Base-by-base conservation (phyloP, 2,329 filamentous ascomycete species). In the Fragosphaeria purpurea region DNA sequence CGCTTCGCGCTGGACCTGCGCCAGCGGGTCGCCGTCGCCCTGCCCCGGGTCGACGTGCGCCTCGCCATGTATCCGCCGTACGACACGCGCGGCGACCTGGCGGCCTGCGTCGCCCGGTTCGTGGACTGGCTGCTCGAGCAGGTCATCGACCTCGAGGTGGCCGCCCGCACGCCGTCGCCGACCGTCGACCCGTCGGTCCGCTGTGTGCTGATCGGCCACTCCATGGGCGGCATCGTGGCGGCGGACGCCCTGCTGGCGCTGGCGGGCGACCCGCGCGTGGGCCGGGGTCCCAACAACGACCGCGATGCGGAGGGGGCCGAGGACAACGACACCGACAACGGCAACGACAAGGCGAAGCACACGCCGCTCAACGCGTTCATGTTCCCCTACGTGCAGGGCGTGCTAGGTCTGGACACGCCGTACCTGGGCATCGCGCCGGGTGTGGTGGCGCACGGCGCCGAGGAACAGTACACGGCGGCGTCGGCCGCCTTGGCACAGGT, bases 361-460 rank as follows among this genome's bases (percentile, higher is more conserved):
- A 52, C 60, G 9, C 54, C 58, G 2, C 69, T 79, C 53, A 83
- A 77, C 60, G 67, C 70, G 35, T 80, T 95, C 64, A 91, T 96
- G 85, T 97, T 97, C 64, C 91, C 91, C 1, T 91, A 89, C 65
- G 82, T 97, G 57, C 86, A 91, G 67, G 91, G 86, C 57, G 80
- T 97, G 32, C 77, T 97, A 45, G 88, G 90, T 47, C 95, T 96
- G 64, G 91, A 97, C 68, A 98, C 93, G 1, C 93, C 93, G 1
- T 98, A 86, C 64, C 76, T 93, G 1, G 86, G 86, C 51, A 88
- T 90, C 56, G 80, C 83, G 30, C 86, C 87, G 0, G 85, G 86
- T 32, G 85, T 93, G 2, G 83, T 93, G n/a, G 86, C 87, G 4
- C 85, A 91, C 64, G 82, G 84, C 53, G 90, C 91, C 6, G 89